Percentiles rank a stretch among this genome's conserved stretches.
These are phyloP conservation scores for Lentinula raphanica DNA, from an alignment of 768 basidiomycete species.

Conservation along the genomic window DNA sequence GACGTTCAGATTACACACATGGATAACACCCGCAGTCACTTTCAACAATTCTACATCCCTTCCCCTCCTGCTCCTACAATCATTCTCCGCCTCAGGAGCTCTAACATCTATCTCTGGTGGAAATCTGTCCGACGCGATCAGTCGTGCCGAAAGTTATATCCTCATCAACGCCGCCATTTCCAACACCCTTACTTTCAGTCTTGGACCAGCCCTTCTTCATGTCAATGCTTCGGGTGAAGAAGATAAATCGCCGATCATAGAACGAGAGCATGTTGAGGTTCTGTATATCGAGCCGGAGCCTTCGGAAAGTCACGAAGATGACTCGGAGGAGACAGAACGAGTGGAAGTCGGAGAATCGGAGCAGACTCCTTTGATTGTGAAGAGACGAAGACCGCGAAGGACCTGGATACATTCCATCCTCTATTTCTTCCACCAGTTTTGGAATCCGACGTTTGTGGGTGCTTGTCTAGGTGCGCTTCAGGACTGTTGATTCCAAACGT, in stretches of 20 bases:
- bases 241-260: neutral
- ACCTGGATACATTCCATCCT: neutral
- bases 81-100: conserved; percentile 1
- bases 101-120: neutral
- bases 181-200: conserved; percentile 1
- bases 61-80: conserved; percentile 6
- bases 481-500: too few relatives aligned
- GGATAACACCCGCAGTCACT: conserved; percentile 3
- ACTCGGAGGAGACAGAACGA: neutral
- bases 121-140: neutral
- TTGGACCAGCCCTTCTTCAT: conserved; percentile 5
- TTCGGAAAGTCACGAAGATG: neutral
- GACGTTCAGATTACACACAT: neutral
- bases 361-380: neutral
- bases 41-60: conserved; percentile 8
- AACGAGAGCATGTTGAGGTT: neutral
- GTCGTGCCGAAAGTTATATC: conserved; percentile 1
- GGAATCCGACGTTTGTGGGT: neutral
- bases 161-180: conserved; percentile 5
- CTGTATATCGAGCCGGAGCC: neutral
- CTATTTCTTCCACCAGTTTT: neutral
- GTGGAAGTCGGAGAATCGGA: too few relatives aligned
- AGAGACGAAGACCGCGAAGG: neutral
- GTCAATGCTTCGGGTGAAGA: neutral
- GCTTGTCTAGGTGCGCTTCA: neutral